Evolutionary conservation across 2,329 filamentous ascomycete genomes (phyloP).

Genomic region (Sordariomycetes sp.): DNA sequence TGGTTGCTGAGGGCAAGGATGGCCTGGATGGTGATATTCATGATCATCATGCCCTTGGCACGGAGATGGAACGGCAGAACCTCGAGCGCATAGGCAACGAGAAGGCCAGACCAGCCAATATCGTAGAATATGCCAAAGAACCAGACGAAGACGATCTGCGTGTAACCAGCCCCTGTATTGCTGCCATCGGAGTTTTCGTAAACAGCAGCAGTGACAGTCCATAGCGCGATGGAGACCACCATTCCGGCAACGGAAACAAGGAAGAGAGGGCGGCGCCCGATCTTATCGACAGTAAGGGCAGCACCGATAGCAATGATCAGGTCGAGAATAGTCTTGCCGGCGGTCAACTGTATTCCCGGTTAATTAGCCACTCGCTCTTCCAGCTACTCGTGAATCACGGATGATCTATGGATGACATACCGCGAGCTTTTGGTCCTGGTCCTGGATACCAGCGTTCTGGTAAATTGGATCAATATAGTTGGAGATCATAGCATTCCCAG

Average conservation of each 20-base stretch:
- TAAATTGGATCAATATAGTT: slow-evolving; percentile 58
- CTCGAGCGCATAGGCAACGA: slow-evolving; percentile 48
- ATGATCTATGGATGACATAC: slow-evolving; percentile 16
- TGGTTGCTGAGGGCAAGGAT: slow-evolving; percentile 50
- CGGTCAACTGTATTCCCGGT: slow-evolving; percentile 21
- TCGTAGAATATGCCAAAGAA: slow-evolving; percentile 49
- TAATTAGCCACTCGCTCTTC: not conserved
- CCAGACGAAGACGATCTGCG: slow-evolving; percentile 48
- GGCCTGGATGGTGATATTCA: slow-evolving; percentile 54
- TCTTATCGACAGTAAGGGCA: slow-evolving; percentile 36
- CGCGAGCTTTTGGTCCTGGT: slow-evolving; percentile 44
- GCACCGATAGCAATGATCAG: slow-evolving; percentile 45
- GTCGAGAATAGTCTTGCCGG: slow-evolving; percentile 48
- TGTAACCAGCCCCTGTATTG: slow-evolving; percentile 35
- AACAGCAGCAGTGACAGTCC: slow-evolving; percentile 41
- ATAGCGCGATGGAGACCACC: slow-evolving; percentile 34
- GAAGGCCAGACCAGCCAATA: slow-evolving; percentile 47
- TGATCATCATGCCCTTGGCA: slow-evolving; percentile 50
- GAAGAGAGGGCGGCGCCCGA: slow-evolving; percentile 43
- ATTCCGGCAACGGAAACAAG: slow-evolving; percentile 36
- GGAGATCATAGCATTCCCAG: slow-evolving; percentile 54
- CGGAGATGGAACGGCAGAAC: slow-evolving; percentile 47
- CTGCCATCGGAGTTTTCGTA: slow-evolving; percentile 34
- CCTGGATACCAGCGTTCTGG: slow-evolving; percentile 46
- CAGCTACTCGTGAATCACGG: not conserved